Evolutionary conservation across 2,329 filamentous ascomycete species (phyloP), one percentile per base, ranked within the genome.

Genomic region (Tolypocladium ovalisporum): DNA sequence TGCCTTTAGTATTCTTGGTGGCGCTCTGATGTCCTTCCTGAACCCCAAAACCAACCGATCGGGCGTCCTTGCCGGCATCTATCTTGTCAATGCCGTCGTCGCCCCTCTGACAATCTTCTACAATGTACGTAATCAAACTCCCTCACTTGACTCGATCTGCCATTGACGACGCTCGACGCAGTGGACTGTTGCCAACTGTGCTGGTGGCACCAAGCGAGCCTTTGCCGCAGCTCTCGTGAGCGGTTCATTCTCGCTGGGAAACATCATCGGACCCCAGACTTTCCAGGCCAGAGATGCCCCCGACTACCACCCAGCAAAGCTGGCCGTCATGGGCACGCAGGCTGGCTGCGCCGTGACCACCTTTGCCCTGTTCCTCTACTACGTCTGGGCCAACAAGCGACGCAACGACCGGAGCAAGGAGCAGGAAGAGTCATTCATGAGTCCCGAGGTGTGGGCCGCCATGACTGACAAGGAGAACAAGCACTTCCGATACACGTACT

Each of bases 401-500:
- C 69, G 73, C 36, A 59, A 62, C 44, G 64, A 65, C 54, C 58
- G 56, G 47, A 66, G 63, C 24, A 63, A 66, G 32, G 65, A 73
- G 57, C 68, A 64, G 22, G 74, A 79, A 61, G 75, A 75, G 19
- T 64, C 65, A 1, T 75, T 70, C 61, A 65, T 75, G 70, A 66
- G 67, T 10, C 73, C 70, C 2, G 72, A 77, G 58, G 70, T 71
- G 5, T 83, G 73, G 76, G 70, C 69, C 40, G 73, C 76, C 29
- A 67, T 80, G 71, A 85, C 81, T 8, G 82, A 85, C 59, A 75
- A 68, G 63, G 76, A 85, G 69, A 84, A 85, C 62, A 76, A 74
- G 63, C 75, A 73, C 24, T 84, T 85, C 65, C 74, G 79, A 54
- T 84, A 85, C 63, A 71, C 71, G 1, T 76, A 76, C 52, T 76